Evolutionary conservation across 1,284 basidiomycete species (phyloP).

Genomic region (Sporisorium graminicola): DNA sequence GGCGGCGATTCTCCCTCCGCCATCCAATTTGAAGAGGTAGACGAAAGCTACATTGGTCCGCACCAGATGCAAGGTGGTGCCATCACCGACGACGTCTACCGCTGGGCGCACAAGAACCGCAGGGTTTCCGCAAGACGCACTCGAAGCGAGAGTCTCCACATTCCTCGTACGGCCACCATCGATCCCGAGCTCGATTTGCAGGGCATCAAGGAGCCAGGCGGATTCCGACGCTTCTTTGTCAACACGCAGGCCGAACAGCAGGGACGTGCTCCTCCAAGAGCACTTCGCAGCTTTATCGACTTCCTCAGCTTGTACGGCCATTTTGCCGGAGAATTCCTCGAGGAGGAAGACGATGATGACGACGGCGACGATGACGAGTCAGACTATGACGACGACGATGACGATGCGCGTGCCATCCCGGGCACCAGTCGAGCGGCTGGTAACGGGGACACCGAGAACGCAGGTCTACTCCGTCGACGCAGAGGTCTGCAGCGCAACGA

Average conservation of each 20-base stretch:
- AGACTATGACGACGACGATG: constrained; percentile 41
- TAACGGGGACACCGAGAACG: constrained; percentile 52
- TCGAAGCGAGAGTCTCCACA: constrained; percentile 63
- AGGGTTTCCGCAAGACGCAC: constrained; percentile 46
- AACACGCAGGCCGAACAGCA: constrained; percentile 60
- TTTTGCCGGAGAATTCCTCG: constrained; percentile 66
- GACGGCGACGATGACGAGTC: constrained; percentile 57
- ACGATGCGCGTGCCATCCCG: constrained; percentile 35
- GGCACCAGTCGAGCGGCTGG: constrained; percentile 49
- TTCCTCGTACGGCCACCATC: constrained; percentile 62
- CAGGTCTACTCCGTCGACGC: constrained; percentile 51
- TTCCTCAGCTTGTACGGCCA: constrained; percentile 68
- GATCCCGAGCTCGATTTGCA: constrained; percentile 62
- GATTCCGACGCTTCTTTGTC: constrained; percentile 66
- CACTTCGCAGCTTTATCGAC: constrained; percentile 67
- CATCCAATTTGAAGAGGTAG: constrained; percentile 30
- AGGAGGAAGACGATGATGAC: constrained; percentile 62
- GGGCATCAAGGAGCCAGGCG: constrained; percentile 65
- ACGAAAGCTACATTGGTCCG: constrained; percentile 62
- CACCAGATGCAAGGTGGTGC: constrained; percentile 67
- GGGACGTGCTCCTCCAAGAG: constrained; percentile 62
- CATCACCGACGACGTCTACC: constrained; percentile 67
- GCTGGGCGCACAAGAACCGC: constrained; percentile 68
- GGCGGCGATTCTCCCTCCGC: constrained; percentile 23
- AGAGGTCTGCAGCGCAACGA: constrained; percentile 38